phyloP scores from a whole-genome alignment of 257 asterid species.

The Solanum pennellii region DNA sequence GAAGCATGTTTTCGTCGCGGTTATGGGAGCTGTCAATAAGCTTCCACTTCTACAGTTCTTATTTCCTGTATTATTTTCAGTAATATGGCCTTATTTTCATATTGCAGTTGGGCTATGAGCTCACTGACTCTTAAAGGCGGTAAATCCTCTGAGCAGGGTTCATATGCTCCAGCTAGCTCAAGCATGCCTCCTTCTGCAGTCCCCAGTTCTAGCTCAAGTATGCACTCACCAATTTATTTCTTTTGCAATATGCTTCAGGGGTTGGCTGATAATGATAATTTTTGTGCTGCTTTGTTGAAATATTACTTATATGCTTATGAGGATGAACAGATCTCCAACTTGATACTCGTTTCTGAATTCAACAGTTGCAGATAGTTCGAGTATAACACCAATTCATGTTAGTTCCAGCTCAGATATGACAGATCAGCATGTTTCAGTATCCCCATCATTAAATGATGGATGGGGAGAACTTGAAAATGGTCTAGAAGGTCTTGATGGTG shows the following conservation, averaged over 20 bases:
- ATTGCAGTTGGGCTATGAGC: constrained; percentile 99
- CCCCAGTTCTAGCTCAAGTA: constrained; percentile 63
- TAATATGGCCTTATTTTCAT: neutral
- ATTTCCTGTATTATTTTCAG: neutral
- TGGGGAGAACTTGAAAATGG: constrained; percentile 96
- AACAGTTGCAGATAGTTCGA: constrained; percentile 35
- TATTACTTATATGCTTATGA: neutral
- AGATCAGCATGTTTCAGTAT: constrained; percentile 41
- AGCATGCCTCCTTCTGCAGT: constrained; percentile 43
- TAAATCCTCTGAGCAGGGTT: constrained; percentile 68
- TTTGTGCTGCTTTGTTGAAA: neutral
- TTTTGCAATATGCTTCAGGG: neutral
- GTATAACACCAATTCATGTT: constrained; percentile 32
- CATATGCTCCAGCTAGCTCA: constrained; percentile 43
- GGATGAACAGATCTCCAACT: neutral
- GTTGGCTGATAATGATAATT: neutral
- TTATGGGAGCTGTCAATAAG: neutral
- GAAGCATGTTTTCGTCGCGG: neutral
- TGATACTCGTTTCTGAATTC: constrained; percentile 15
- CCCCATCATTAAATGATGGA: constrained; percentile 79
- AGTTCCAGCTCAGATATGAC: constrained; percentile 36
- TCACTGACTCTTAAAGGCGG: constrained; percentile 78
- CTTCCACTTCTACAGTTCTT: neutral
- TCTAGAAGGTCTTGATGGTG: constrained; percentile 38
- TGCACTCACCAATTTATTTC: neutral